phyloP scores from a whole-genome alignment of 257 asterid genomes.

The Solanum chaucha region DNA sequence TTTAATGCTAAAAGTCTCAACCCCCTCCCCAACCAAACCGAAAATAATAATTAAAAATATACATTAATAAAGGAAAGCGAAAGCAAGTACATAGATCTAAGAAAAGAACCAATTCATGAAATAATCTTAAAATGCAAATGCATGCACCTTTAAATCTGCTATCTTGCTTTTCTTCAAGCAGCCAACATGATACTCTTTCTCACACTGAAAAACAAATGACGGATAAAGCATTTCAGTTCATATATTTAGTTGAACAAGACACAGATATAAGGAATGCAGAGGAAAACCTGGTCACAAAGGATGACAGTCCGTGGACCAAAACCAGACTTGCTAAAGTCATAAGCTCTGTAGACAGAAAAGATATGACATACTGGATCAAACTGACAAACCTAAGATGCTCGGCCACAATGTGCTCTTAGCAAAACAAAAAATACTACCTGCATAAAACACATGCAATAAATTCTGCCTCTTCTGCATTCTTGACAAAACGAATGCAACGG shows the following conservation, averaged over 20 bases:
- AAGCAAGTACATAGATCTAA: not conserved
- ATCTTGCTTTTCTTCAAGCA: slow-evolving; percentile 84
- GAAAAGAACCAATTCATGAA: not conserved
- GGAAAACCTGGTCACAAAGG: slow-evolving; percentile 87
- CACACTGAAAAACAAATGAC: slow-evolving; percentile 51
- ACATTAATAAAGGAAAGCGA: not conserved
- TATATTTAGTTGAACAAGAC: not conserved
- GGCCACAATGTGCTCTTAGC: not conserved
- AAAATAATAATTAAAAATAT: not conserved
- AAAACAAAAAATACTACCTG: slow-evolving; percentile 42
- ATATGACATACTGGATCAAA: not conserved
- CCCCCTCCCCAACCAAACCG: not conserved
- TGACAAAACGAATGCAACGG: slow-evolving; percentile 81
- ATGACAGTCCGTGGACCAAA: slow-evolving; percentile 99
- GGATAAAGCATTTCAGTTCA: not conserved
- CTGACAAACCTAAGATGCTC: not conserved
- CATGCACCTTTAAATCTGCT: slow-evolving; percentile 87
- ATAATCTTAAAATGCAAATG: not conserved
- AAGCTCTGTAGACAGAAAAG: slow-evolving; percentile 48
- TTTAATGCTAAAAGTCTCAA: not conserved
- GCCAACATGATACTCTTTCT: slow-evolving; percentile 97
- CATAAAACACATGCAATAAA: slow-evolving; percentile 92
- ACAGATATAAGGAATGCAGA: slow-evolving; percentile 2
- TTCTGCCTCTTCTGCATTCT: slow-evolving; percentile 86
- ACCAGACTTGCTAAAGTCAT: slow-evolving; percentile 93